Base-by-base conservation (phyloP, 2,329 filamentous ascomycete genomes). In the Neofusicoccum kwambonambiense region DNA sequence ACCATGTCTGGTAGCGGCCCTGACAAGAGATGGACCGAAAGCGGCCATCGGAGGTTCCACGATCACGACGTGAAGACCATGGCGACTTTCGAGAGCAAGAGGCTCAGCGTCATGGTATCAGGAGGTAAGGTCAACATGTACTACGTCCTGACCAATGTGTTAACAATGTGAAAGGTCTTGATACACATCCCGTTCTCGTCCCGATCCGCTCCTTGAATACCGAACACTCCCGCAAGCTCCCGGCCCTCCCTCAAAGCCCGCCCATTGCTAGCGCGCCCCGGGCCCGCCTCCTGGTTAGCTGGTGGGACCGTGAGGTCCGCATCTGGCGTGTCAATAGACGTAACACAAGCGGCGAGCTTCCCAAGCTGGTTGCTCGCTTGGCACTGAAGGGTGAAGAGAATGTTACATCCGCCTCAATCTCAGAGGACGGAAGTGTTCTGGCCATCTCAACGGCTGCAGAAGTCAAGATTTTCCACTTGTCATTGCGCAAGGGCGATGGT, bases 51-150 rank as follows among this genome's bases (percentile, higher is more conserved):
- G 69, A 86, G 92, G 73, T 93, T 94, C 74, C 95, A 99, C 74
- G 87, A 90, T 51, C 93, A 98, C 76, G 95, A 99, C 79, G 93
- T 98, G 72, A 98, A 98, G 80, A 87, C 92, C 1, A 91, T 98
- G 87, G 91, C 93, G 39, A 89, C 91, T 0, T 98, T 94, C 69
- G 95, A 99, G 77, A 89, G 89, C 61, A 88, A 86, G 58, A 87
- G 87, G 57, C 86, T 97, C 73, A 98, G 92, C 72, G 88, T 98
- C 64, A 83, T 97, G 11, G 91, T 96, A 15, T 96, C 94, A 68
- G 95, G 95, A 86, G 95, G 93, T 91, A 82, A 78, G 83, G 75
- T 37, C 66, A 12, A 35, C 49, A 22, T 22, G 22, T 11, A 37
- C 50, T 63, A 65, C 58, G 70, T 57, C 31, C 54, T 56, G 34